Base-by-base conservation (phyloP, 352 stramenopile genomes). In the Phytophthora chlamydospora region DNA sequence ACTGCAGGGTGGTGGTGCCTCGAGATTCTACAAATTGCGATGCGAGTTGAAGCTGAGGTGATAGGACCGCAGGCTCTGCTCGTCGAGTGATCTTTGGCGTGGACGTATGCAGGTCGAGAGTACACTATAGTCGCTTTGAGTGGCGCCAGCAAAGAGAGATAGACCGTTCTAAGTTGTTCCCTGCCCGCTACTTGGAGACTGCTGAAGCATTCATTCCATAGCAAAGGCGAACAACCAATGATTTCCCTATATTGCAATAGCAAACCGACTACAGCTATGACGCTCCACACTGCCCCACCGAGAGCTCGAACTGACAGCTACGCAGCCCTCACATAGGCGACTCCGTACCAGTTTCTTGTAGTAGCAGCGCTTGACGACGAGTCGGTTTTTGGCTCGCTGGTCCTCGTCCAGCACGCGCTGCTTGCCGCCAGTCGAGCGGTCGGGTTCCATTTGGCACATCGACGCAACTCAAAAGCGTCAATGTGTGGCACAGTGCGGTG, bases 361-460 rank as follows among this genome's bases (percentile, higher is more conserved):
- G 75, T 90, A 90, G 62, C 78, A 87, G 34, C 76, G 71, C 55
- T 87, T 85, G 70, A 86, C 80, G 42, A 85, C 76, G 32, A 87
- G 70, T 43, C 80, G 78, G 53, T 87, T 77, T 59, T 80, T 82
- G 24, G 73, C 67, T 19, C 66, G 76, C 24, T 80, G 67, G 4
- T 77, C 64, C 11, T 71, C 62, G 39, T 80, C 60, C 21, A 71
- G 49, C 19, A 47, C 29, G 31, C 47, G 54, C 17, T 61, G 56
- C 51, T 59, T 64, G 19, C 42, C 27, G 21, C 24, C 36, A 32
- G 33, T 39, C 13, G 34, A 12, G 42, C 39, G 31, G 13, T 33
- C 47, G n/a, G 29, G 13, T 11, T 67, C 45, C 50, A 71, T 71
- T 55, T 53, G 32, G 41, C 57, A 54, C 57, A 66, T 67, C 48